phyloP scores from a whole-genome alignment of 768 basidiomycete genomes.

The Trametes cingulata region DNA sequence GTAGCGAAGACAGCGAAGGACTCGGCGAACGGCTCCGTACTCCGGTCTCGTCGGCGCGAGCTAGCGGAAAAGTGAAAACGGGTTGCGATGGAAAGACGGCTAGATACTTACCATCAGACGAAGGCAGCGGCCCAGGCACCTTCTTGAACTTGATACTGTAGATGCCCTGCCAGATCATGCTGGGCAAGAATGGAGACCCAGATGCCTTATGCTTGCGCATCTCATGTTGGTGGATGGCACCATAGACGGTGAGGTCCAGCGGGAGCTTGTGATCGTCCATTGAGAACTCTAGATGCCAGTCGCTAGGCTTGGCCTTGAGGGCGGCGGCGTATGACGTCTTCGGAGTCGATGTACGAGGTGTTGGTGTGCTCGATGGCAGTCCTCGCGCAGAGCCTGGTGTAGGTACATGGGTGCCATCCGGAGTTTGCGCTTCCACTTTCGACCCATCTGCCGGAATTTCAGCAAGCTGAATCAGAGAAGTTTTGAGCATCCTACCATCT shows the following conservation, averaged over 20 bases:
- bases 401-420: conserved; percentile 91
- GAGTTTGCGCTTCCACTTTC: conserved; percentile 94
- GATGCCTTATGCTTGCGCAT: conserved; percentile 62
- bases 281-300: conserved; percentile 97
- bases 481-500: conserved; percentile 51
- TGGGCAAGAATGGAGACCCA: conserved; percentile 55
- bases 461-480: not conserved
- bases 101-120: conserved; percentile 55
- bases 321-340: conserved; percentile 90
- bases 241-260: conserved; percentile 91
- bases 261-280: conserved; percentile 87
- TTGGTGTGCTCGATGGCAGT: conserved; percentile 35
- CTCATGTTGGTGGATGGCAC: conserved; percentile 92
- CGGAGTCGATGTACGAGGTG: conserved; percentile 34
- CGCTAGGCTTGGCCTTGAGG: conserved; percentile 86
- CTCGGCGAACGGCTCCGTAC: conserved; percentile 61
- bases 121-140: conserved; percentile 76
- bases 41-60: conserved; percentile 45
- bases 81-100: not conserved
- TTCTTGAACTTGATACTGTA: conserved; percentile 95
- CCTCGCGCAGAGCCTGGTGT: conserved; percentile 72
- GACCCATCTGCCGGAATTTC: conserved; percentile 63
- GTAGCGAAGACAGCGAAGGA: conserved; percentile 74
- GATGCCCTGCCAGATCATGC: conserved; percentile 84
- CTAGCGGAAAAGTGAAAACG: conserved; percentile 3